Evolutionary conservation across 768 basidiomycete species (phyloP), one percentile per base, ranked within the genome.

Genomic region (Calocera viscosa): DNA sequence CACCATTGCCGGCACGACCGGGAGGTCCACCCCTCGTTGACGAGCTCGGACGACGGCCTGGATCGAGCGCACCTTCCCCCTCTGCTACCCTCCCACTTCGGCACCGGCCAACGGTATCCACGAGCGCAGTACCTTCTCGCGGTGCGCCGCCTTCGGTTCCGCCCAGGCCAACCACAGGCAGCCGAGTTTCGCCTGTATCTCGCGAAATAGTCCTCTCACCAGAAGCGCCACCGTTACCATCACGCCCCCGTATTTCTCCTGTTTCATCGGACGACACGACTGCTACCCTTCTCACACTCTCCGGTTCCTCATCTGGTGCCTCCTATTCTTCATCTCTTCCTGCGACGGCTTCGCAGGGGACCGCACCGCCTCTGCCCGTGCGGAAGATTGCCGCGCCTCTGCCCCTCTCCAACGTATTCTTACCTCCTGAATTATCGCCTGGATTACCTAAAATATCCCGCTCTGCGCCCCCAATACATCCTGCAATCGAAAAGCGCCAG

Each of bases 351-450:
- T 64, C 66, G 49, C 35, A 24, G 43, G 30, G 38, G 22, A 14
- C 30, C 24, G 43, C 71, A 19, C 73, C 71, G 32, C 75, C 74
- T 8, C 73, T 73, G 22, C 74, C 73, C 1, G 28, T 66, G 17
- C 71, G 74, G 0, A 73, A 53, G 47, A 66, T 70, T 16, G 30
- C 30, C 49, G 64, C 63, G 47, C 66, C 33, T 39, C 67, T 16
- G 26, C 53, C 1, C 30, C 65, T 60, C 10, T 60, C 53, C 7
- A 32, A 19, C 53, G 26, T 32, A 32, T 5, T 10, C 26, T 30
- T 28, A 2, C 2, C 53, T 28, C 24, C 30, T 60, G 53, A 60
- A 32, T 11, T 22, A 10, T 16, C 53, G 30, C 10, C 26, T 28
- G 7, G 14, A 12, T 16, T 32, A 2, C 2, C 11, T 28, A 26